Conservation (phyloP, 306 rosid species). For the Styphnolobium japonicum region DNA sequence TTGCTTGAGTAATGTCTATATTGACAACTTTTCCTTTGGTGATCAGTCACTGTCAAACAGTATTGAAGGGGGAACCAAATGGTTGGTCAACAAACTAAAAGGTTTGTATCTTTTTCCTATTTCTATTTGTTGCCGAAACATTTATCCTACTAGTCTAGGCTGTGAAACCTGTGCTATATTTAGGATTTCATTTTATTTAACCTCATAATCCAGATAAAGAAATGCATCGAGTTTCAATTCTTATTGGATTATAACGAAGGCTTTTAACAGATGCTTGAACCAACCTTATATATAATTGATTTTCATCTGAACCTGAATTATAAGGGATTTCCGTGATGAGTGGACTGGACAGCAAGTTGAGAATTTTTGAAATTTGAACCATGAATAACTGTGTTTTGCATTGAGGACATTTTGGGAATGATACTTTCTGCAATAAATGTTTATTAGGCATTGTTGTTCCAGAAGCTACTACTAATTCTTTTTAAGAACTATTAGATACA, state of each 20-base stretch:
- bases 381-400: not conserved
- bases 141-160: not conserved
- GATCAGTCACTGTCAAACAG: slow-evolving; percentile 59
- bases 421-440: not conserved
- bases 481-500: not conserved
- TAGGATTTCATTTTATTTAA: slow-evolving; percentile 5
- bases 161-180: not conserved
- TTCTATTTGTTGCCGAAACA: not conserved
- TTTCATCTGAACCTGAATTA: not conserved
- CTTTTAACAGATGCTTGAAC: not conserved
- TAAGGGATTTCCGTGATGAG: not conserved
- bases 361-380: not conserved
- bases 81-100: slow-evolving; percentile 83
- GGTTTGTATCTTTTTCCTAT: slow-evolving; percentile 45
- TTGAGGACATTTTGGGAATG: not conserved
- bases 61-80: slow-evolving; percentile 80
- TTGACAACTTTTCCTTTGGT: slow-evolving; percentile 29
- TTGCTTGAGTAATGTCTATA: not conserved
- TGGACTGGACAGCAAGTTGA: not conserved
- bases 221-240: not conserved
- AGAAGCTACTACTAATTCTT: not conserved
- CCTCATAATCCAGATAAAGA: not conserved
- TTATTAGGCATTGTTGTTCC: not conserved
- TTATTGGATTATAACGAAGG: not conserved
- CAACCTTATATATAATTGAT: not conserved